These are phyloP conservation scores for Wickerhamiella domercqiae DNA, from an alignment of 805 yeast genomes.

Conservation along the genomic window DNA sequence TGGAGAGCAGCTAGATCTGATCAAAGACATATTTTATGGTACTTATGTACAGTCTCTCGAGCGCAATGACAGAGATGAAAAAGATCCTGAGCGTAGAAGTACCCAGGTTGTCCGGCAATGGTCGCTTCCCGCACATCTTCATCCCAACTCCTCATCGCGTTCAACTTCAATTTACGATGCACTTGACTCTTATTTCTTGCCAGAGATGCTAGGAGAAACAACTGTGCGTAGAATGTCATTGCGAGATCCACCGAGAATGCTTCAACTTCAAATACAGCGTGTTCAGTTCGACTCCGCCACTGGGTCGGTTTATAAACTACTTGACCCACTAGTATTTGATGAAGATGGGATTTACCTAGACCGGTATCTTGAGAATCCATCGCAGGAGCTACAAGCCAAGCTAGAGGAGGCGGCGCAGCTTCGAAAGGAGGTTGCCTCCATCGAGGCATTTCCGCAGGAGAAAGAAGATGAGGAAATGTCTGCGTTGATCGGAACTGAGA, in stretches of 20 bases:
- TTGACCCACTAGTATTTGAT: slow-evolving; percentile 67
- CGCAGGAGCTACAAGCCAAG: slow-evolving; percentile 34
- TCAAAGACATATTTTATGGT: slow-evolving; percentile 74
- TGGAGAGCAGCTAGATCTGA: slow-evolving; percentile 73
- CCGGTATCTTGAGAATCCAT: slow-evolving; percentile 54
- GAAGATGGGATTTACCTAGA: slow-evolving; percentile 74
- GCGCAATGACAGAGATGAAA: slow-evolving; percentile 19
- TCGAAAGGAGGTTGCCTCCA: slow-evolving; percentile 28
- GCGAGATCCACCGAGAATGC: slow-evolving; percentile 55
- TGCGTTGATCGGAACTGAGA: not conserved
- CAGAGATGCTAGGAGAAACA: slow-evolving; percentile 57
- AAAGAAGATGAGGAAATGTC: slow-evolving; percentile 5
- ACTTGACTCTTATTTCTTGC: slow-evolving; percentile 64
- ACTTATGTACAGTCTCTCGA: slow-evolving; percentile 60
- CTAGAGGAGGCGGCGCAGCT: slow-evolving; percentile 43
- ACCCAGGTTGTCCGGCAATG: slow-evolving; percentile 15
- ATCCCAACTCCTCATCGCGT: too few species aligned
- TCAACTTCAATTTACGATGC: slow-evolving; percentile 86
- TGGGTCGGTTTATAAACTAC: slow-evolving; percentile 64
- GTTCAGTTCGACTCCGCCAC: slow-evolving; percentile 72
- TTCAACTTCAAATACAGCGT: slow-evolving; percentile 88
- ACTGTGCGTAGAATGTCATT: slow-evolving; percentile 64
- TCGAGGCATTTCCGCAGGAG: slow-evolving; percentile 9
- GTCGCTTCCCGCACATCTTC: slow-evolving; percentile 69
- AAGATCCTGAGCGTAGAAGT: too few species aligned